Percentiles rank a stretch among this genome's conserved stretches.
Conservation (phyloP, 2,329 filamentous ascomycete species). For the Monascus ruber region DNA sequence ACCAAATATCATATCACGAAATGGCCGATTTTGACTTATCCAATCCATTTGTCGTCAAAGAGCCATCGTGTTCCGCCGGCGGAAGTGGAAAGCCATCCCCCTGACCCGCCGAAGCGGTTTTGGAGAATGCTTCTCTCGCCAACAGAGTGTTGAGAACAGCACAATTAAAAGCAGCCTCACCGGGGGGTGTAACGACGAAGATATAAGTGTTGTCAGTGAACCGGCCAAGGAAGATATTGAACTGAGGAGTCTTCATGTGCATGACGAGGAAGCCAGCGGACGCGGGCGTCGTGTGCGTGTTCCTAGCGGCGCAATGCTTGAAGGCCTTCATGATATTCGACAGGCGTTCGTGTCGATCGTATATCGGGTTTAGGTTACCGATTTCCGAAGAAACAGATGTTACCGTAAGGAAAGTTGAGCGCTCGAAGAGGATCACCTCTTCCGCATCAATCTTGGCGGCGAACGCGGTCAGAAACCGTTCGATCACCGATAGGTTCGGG, state of each 20-base stretch:
- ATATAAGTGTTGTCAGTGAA: conserved; percentile 98
- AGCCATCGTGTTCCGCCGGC: conserved; percentile 18
- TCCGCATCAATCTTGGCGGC: conserved; percentile 82
- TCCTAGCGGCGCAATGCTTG: conserved; percentile 59
- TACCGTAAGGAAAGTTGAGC: conserved; percentile 93
- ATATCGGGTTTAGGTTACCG: conserved; percentile 71
- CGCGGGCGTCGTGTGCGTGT: conserved; percentile 33
- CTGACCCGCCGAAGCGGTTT: conserved; percentile 40
- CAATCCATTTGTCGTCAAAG: conserved; percentile 3
- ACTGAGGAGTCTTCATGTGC: conserved; percentile 45
- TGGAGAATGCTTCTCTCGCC: conserved; percentile 69
- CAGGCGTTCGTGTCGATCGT: conserved; percentile 86
- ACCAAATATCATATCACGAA: conserved; percentile 1
- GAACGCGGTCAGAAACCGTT: conserved; percentile 70
- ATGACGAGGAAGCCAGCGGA: conserved; percentile 35
- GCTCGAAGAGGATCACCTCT: conserved; percentile 88
- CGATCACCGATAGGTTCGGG: conserved; percentile 82
- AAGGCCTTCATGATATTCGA: conserved; percentile 98
- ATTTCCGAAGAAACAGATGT: conserved; percentile 72
- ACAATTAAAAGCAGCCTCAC: conserved; percentile 82
- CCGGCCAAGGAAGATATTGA: conserved; percentile 89
- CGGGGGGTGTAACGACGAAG: conserved; percentile 79
- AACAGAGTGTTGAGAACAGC: conserved; percentile 84
- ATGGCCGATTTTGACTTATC: conserved; percentile 1
- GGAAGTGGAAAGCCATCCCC: conserved; percentile 32